Evolutionary conservation across 164 flowering plant genomes (phyloP), one percentile per base, ranked within the genome.

Genomic region (Aristolochia californica): DNA sequence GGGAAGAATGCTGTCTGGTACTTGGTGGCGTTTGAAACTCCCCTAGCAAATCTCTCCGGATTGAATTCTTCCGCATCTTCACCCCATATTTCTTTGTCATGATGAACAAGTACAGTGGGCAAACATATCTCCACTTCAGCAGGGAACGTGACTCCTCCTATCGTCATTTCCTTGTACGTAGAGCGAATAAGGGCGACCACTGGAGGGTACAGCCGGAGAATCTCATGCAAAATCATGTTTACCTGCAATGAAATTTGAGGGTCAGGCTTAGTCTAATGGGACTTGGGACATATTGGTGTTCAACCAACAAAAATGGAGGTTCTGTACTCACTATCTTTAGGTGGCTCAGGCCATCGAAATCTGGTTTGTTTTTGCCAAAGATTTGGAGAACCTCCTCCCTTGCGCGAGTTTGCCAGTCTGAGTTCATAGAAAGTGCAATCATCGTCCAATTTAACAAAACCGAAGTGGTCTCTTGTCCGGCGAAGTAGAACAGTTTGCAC

Each of bases 401-500:
- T 26, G 63, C 63, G 5, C 24, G 23, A 45, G 25, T 28, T 61
- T 61, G 63, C 63, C 63, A 61, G 13, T 24, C 22, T 5, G 56
- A 22, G 44, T 61, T 21, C 48, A 51, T 61, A 20, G 43, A 12
- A 11, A 61, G 47, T 2, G 22, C 23, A 34, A 61, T 40, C 48
- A 61, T 17, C 8, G 63, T 53, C 63, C 63, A 51, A 11, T 48
- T 40, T 9, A 61, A 11, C 25, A 61, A 44, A 18, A 51, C 55
- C 0, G 56, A 22, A 2, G 57, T 40, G 15, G 63, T 61, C 30
- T 61, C 63, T 11, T 61, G 63, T 12, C 63, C 63, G 53, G 50
- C 63, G 43, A 61, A 61, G 50, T 61, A 61, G 48, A 61, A 61
- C 7, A 53, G 21, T 56, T 52, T 61, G 57, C 63, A 61, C 61